Evolutionary conservation across 306 rosid species (phyloP).

Genomic region (Quercus suber): DNA sequence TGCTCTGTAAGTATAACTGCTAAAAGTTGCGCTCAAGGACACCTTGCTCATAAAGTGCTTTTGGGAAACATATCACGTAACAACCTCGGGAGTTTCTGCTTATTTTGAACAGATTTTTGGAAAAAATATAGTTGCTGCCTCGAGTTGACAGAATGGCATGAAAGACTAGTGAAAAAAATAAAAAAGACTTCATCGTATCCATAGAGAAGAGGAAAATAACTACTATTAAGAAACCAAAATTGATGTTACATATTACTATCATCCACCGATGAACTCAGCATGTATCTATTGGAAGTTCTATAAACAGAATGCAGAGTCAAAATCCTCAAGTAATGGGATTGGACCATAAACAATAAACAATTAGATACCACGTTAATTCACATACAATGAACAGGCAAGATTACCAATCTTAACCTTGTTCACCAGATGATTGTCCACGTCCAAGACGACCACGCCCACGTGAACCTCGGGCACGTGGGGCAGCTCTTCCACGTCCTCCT

Average conservation of each 20-base stretch:
- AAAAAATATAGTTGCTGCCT: background rate
- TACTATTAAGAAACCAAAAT: background rate
- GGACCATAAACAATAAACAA: background rate
- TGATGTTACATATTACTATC: background rate
- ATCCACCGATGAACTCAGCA: background rate
- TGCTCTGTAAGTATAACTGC: too few relatives aligned
- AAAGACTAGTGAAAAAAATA: background rate
- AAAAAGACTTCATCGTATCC: too few relatives aligned
- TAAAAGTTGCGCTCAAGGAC: too few relatives aligned
- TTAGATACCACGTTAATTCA: background rate
- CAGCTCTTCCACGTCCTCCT: constrained; percentile 67
- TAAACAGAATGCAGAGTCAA: background rate
- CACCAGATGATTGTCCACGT: constrained; percentile 58
- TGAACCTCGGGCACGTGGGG: constrained; percentile 47
- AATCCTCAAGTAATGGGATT: background rate
- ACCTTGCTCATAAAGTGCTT: too few relatives aligned
- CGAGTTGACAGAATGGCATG: background rate
- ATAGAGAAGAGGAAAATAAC: too few relatives aligned
- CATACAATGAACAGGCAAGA: background rate
- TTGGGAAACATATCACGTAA: too few relatives aligned
- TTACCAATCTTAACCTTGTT: constrained; percentile 19
- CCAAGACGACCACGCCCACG: constrained; percentile 48
- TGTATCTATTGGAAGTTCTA: background rate
- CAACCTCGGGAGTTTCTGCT: too few relatives aligned
- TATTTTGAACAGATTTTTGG: background rate